Evolutionary conservation across 768 basidiomycete species (phyloP), one percentile per base, ranked within the genome.

Genomic region (Galerina sulciceps): DNA sequence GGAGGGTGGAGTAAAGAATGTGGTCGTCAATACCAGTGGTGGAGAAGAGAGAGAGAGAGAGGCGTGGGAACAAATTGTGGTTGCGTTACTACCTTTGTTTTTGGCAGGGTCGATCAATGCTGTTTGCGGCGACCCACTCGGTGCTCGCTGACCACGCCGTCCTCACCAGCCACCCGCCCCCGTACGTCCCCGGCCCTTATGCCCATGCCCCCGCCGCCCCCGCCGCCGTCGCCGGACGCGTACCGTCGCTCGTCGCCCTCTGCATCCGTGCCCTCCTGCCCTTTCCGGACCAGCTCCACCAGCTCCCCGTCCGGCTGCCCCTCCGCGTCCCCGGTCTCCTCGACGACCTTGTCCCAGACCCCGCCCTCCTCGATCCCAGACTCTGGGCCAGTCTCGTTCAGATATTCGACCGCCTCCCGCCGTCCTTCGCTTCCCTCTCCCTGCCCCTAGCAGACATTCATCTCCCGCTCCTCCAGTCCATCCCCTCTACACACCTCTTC

Each of bases 331-430:
- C 63, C 11, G 72, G 78, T 53, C 65, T 80, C 45, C 67, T 81
- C n/a, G 71, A 69, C 23, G 75, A 77, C 9, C 71, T 71, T 44
- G 65, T 71, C 47, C 46, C 67, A 4, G 65, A 62, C 56, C 65
- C 60, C 18, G 49, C 57, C 31, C 53, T 61, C 0, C 68, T 82
- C 1, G 83, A 88, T 62, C 87, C 90, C 1, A 74, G 79, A 10
- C 71, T 88, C 13, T 91, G 90, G 88, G 83, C 80, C 0, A 74
- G 81, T 17, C 57, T 93, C 42, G 75, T 81, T 4, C 91, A 90
- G 65, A 65, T 90, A 31, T 85, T 85, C 73, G 66, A 81, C 64
- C 57, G 70, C 35, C 78, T 91, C 6, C 89, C 91, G 0, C 35
- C 69, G 0, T 55, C 35, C 45, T 74, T 85, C 54, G 65, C 63